Evolutionary conservation across 306 rosid genomes (phyloP).

Genomic region (Glycine soja): DNA sequence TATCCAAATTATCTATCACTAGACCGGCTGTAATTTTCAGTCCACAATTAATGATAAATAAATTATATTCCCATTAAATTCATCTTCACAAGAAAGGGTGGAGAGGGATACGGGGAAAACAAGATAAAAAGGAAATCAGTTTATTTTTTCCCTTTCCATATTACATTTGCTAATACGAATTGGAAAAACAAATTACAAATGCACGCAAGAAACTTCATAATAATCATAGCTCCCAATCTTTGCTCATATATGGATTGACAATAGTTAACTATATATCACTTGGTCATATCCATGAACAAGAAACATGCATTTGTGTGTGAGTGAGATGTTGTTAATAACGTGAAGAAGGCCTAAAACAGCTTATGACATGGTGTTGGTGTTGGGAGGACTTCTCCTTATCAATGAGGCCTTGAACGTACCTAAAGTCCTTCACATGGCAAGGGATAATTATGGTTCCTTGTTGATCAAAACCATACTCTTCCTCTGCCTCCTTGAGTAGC

Average conservation of each 20-base stretch:
- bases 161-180: conserved; percentile 5
- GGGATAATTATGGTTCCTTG: conserved; percentile 79
- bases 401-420: conserved; percentile 66
- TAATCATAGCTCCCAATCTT: not conserved
- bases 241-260: not conserved
- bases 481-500: conserved; percentile 78
- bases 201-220: not conserved
- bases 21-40: too few species aligned
- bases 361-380: conserved; percentile 34
- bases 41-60: too few species aligned
- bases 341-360: conserved; percentile 40
- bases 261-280: not conserved
- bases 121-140: not conserved
- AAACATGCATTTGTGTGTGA: not conserved
- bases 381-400: conserved; percentile 55
- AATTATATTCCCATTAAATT: not conserved
- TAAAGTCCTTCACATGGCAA: conserved; percentile 73
- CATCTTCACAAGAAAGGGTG: not conserved
- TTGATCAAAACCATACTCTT: conserved; percentile 87
- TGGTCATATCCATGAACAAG: not conserved
- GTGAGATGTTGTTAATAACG: not conserved
- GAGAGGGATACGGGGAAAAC: not conserved
- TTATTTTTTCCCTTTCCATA: not conserved
- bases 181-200: not conserved
- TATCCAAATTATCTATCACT: too few species aligned